Conservation (phyloP, 2,329 filamentous ascomycete genomes). For the Penicillium verrucosum region DNA sequence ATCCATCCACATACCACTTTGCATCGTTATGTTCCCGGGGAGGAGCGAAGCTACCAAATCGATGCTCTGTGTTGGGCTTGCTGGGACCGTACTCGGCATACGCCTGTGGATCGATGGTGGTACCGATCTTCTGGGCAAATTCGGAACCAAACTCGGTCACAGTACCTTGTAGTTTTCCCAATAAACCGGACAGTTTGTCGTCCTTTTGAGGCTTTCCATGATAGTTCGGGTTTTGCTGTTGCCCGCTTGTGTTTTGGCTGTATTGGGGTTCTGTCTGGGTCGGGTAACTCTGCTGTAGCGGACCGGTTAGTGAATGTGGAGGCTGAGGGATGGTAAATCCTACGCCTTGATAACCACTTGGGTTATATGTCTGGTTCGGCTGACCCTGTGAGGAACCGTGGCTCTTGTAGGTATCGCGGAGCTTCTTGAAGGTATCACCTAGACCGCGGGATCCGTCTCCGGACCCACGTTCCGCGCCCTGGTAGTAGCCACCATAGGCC, state of each 20-base stretch:
- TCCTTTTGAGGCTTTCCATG: conserved; percentile 34
- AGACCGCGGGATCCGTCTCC: conserved; percentile 48
- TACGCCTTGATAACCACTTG: conserved; percentile 25
- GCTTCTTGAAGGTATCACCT: conserved; percentile 51
- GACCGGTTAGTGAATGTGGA: conserved; percentile 7
- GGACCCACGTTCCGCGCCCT: conserved; percentile 30
- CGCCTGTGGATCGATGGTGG: conserved; percentile 47
- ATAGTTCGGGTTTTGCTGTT: conserved; percentile 23
- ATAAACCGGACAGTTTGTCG: conserved; percentile 46
- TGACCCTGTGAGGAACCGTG: conserved; percentile 21
- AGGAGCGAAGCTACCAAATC: conserved; percentile 66
- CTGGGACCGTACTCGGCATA: conserved; percentile 45
- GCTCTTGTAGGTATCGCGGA: conserved; percentile 40
- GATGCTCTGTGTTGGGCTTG: conserved; percentile 44
- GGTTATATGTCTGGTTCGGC: conserved; percentile 21
- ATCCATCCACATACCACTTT: conserved; percentile 87
- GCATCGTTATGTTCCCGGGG: conserved; percentile 66
- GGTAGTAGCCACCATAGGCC: conserved; percentile 54
- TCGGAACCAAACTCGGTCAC: conserved; percentile 52
- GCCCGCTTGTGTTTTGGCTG: conserved; percentile 22
- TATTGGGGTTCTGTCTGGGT: conserved; percentile 20
- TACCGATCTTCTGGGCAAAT: conserved; percentile 50
- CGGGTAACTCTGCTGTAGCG: conserved; percentile 18
- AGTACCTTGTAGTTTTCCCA: conserved; percentile 55
- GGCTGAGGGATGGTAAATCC: not conserved